phyloP scores from a whole-genome alignment of 345 rosid genomes.

The Melaleuca quinquenervia region DNA sequence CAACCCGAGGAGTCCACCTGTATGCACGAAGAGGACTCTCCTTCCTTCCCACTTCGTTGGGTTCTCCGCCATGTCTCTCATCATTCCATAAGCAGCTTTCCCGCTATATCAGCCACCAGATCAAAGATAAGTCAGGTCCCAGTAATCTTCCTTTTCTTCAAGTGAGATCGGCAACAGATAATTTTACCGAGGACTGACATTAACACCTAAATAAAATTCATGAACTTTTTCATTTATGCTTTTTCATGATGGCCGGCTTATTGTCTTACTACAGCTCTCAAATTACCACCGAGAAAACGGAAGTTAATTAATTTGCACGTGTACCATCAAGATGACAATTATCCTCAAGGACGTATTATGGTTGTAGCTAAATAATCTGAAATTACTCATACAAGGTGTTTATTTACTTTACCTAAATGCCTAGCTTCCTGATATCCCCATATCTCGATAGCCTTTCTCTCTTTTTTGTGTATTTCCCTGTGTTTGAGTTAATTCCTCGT shows the following conservation, averaged over 20 bases:
- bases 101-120: conserved; percentile 31
- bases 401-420: background rate
- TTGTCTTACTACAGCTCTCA: background rate
- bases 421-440: background rate
- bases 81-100: conserved; percentile 73
- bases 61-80: conserved; percentile 67
- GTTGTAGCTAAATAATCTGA: background rate
- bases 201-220: background rate
- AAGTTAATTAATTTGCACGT: background rate
- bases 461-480: background rate
- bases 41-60: conserved; percentile 76
- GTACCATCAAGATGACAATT: background rate
- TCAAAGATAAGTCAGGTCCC: background rate
- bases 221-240: background rate
- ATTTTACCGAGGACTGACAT: background rate
- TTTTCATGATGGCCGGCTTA: background rate
- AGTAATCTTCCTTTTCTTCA: background rate
- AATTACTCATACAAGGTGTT: background rate
- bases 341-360: background rate
- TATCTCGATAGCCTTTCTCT: background rate
- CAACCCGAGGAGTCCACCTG: conserved; percentile 77
- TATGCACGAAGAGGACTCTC: conserved; percentile 73
- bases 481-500: background rate
- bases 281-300: background rate
- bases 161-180: background rate